Percentiles rank a stretch among this genome's conserved stretches.
Evolutionary conservation across 1,284 basidiomycete genomes (phyloP).

Genomic region (Leucoagaricus sp.): DNA sequence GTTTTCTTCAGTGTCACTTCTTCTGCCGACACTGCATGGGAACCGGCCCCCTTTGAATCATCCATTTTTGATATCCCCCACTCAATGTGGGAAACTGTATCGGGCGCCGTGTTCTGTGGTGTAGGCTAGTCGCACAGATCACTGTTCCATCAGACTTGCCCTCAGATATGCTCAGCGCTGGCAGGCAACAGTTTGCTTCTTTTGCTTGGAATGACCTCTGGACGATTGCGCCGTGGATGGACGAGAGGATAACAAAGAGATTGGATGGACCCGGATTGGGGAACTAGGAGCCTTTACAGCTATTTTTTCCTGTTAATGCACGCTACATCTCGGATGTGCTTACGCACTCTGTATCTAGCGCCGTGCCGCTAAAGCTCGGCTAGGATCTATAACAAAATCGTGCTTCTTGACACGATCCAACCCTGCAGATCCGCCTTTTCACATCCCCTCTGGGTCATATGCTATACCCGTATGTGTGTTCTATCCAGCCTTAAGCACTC

Average conservation of each 20-base stretch:
- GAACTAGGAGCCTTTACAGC: conserved; percentile 31
- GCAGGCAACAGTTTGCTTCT: conserved; percentile 62
- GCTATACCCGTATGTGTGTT: too few species aligned
- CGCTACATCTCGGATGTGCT: neutral
- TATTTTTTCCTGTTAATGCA: neutral
- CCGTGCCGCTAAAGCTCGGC: too few species aligned
- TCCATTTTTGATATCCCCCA: neutral
- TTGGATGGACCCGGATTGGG: conserved; percentile 73
- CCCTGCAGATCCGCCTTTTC: too few species aligned
- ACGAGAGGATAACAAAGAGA: conserved; percentile 56
- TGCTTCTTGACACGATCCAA: too few species aligned
- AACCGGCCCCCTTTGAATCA: neutral
- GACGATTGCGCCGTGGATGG: conserved; percentile 77
- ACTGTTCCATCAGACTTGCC: conserved; percentile 43
- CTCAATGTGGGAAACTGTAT: neutral
- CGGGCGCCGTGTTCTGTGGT: neutral
- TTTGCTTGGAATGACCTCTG: conserved; percentile 69
- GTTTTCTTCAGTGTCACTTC: neutral
- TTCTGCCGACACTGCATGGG: neutral
- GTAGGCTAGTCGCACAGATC: conserved; percentile 68
- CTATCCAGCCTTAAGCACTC: too few species aligned
- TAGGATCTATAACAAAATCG: too few species aligned
- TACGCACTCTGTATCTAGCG: neutral
- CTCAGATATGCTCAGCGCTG: conserved; percentile 36
- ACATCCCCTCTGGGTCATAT: too few species aligned